Base-by-base conservation (phyloP, 768 basidiomycete genomes). In the Pulveroboletus ravenelii region DNA sequence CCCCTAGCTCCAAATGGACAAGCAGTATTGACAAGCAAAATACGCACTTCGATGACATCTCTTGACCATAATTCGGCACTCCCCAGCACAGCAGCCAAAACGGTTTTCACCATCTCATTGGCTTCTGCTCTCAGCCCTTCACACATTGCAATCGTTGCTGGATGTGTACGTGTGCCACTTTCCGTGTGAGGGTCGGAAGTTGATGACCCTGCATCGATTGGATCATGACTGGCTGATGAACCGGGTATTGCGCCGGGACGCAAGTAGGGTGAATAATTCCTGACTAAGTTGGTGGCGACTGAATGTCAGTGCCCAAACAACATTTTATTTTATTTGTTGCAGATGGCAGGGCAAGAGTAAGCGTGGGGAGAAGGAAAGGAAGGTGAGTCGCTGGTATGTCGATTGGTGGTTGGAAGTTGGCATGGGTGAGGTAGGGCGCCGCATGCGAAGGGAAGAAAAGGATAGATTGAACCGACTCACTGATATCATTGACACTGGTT, bases 251-350 rank as follows among this genome's bases (percentile, higher is more conserved):
- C 52, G 18, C 54, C 13, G 9, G 65, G 55, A 47, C 80, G 68
- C 58, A 95, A 78, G 70, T 93, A 86, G 14, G 93, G 92, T 39
- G 88, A 89, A 67, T 94, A 93, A 64, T 93, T 93, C 76, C 81
- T 79, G 77, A 91, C 89, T 88, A 94, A 74, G 78, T 92, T 90
- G 61, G 76, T 79, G 69, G 79, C 79, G 79, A 93, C 93, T 93
- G 74, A 63, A 71, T 54, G 74, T 87, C 81, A 88, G 85, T 82
- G 79, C 79, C 76, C 78, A 76, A 47, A 30, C 51, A 52, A 57
- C 37, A 55, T 55, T 55, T 57, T 50, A 51, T 55, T 54, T 59
- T 55, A 60, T 61, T 48, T 25, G 51, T 57, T 51, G 56, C 53
- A 45, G 57, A 53, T 51, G 52, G 31, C 55, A 53, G 56, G 56